Percentiles rank a stretch among this genome's conserved stretches.
Evolutionary conservation across 495 filamentous ascomycete genomes (phyloP).

Genomic region (Tricharina praecox): DNA sequence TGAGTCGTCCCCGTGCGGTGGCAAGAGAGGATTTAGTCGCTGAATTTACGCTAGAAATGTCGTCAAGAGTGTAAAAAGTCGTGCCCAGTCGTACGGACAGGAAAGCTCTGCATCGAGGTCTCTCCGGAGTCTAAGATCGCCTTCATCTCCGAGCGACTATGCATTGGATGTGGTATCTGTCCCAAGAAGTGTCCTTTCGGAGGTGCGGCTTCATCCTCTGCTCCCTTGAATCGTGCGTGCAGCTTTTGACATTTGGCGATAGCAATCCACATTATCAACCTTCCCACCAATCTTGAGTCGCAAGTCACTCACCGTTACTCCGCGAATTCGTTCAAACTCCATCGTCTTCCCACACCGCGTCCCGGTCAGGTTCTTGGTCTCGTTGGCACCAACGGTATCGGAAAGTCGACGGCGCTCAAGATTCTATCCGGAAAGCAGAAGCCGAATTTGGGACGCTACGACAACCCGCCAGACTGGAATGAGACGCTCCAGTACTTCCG

Average conservation of each 20-base stretch:
- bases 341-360: constrained; percentile 83
- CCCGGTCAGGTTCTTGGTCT: constrained; percentile 94
- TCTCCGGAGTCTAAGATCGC: constrained; percentile 78
- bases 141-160: constrained; percentile 89
- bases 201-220: constrained; percentile 12
- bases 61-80: constrained; percentile 98
- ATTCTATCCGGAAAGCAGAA: constrained; percentile 96
- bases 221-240: not conserved
- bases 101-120: constrained; percentile 96
- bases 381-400: constrained; percentile 97
- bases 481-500: constrained; percentile 96
- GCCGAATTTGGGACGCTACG: constrained; percentile 86
- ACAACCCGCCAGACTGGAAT: constrained; percentile 97
- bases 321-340: constrained; percentile 98
- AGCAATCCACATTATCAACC: constrained; percentile 97
- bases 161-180: constrained; percentile 98
- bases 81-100: constrained; percentile 92
- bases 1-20: constrained; percentile 28
- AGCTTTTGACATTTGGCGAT: not conserved
- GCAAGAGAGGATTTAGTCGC: not conserved
- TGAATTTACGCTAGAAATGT: constrained; percentile 47
- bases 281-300: constrained; percentile 94
- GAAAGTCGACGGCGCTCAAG: constrained; percentile 95
- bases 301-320: constrained; percentile 97
- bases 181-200: constrained; percentile 99